Percentiles rank a stretch among this genome's conserved stretches.
Evolutionary conservation across 768 basidiomycete species (phyloP).

Genomic region (Macrolepiota dolichaula): DNA sequence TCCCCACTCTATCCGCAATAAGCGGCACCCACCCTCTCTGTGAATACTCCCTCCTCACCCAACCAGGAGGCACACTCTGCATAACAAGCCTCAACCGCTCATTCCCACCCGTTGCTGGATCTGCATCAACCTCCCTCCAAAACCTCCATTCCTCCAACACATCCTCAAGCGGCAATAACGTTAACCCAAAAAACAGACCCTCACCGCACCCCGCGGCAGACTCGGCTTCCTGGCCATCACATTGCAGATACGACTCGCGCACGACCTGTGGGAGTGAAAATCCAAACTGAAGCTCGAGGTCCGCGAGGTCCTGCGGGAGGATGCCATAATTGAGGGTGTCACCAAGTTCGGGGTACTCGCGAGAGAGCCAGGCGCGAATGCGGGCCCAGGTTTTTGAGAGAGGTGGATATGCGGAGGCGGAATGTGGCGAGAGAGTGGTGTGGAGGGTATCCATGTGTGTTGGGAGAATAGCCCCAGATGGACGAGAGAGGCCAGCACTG

Average conservation of each 20-base stretch:
- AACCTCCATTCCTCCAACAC: constrained; percentile 95
- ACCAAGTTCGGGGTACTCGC: constrained; percentile 90
- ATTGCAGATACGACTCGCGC: constrained; percentile 84
- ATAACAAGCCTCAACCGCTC: constrained; percentile 65
- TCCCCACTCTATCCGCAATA: constrained; percentile 89
- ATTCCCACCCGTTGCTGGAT: constrained; percentile 84
- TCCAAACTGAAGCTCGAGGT: constrained; percentile 83
- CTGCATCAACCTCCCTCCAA: constrained; percentile 92
- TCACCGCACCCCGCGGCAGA: constrained; percentile 84
- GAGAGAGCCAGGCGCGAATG: constrained; percentile 74
- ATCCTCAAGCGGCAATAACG: constrained; percentile 88
- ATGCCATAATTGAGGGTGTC: constrained; percentile 95
- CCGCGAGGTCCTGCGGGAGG: constrained; percentile 71
- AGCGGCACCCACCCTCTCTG: constrained; percentile 97
- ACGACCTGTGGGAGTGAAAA: constrained; percentile 79
- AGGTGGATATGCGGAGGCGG: constrained; percentile 65
- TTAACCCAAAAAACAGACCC: constrained; percentile 94
- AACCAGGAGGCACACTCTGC: constrained; percentile 86
- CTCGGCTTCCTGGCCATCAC: constrained; percentile 94
- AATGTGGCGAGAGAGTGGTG: constrained; percentile 37
- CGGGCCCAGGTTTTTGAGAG: constrained; percentile 83
- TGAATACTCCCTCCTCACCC: constrained; percentile 88
- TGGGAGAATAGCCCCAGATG: constrained; percentile 57
- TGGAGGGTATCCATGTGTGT: constrained; percentile 56
- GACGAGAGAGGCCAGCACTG: constrained; percentile 38